A percentile compares a stretch with the other conserved stretches of the same genome.
Evolutionary conservation across 306 rosid genomes (phyloP).

Genomic region (Lathyrus aphaca): DNA sequence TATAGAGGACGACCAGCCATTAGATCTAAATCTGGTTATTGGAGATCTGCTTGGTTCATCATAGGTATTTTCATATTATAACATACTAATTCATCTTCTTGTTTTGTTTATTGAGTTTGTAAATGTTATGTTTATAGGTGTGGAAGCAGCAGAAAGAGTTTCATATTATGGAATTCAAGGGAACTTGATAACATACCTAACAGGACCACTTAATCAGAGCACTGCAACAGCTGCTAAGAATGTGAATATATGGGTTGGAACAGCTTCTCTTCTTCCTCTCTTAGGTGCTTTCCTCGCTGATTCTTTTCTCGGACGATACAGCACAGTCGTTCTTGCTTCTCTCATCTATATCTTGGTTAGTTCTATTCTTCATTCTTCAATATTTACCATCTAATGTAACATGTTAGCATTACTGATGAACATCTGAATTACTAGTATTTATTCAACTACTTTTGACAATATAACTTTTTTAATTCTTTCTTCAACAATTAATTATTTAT

Average conservation of each 20-base stretch:
- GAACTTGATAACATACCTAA: background rate
- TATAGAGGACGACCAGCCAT: too few species aligned
- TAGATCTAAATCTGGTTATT: too few species aligned
- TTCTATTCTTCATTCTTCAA: background rate
- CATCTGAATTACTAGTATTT: too few species aligned
- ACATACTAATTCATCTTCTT: too few species aligned
- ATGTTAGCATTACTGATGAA: too few species aligned
- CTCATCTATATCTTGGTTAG: background rate
- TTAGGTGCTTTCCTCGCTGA: background rate
- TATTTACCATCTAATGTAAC: too few species aligned
- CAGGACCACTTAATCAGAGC: background rate
- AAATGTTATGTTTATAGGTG: background rate
- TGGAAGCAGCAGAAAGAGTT: background rate
- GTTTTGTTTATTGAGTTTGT: background rate
- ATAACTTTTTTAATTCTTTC: too few species aligned
- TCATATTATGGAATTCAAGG: background rate
- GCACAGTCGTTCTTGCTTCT: background rate
- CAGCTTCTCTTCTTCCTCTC: background rate
- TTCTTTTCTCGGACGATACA: background rate
- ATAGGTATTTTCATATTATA: too few species aligned
- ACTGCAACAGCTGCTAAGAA: background rate
- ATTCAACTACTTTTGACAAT: too few species aligned
- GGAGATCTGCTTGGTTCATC: too few species aligned
- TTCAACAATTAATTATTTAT: too few species aligned
- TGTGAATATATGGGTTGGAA: background rate